Evolutionary conservation across 345 rosid species (phyloP), one percentile per base, ranked within the genome.

Genomic region (Passiflora organensis): DNA sequence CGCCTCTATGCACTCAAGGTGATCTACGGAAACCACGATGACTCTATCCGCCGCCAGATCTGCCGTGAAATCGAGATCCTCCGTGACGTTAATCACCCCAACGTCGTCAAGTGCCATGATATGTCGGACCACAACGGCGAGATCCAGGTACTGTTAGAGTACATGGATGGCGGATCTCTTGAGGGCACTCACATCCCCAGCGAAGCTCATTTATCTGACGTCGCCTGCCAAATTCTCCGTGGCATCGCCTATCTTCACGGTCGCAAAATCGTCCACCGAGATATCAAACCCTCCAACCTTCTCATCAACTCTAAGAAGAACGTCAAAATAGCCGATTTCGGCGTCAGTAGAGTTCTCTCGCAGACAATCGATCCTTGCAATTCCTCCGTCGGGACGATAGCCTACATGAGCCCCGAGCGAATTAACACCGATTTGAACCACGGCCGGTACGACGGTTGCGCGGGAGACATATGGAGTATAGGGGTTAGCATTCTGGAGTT

Each of bases 321-420:
- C 34, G 99, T 93, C 1, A 93, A 93, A 56, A 93, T 93, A 45
- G 96, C 99, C 0, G 99, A 93, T 55, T 93, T 93, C 23, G 99
- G 99, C 18, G 99, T 93, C 41, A 76, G 94, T 48, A 56, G 99
- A 56, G 73, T 89, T 60, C 68, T 93, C 13, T 75, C 83, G 0
- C 99, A 93, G 66, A 89, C 99, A 2, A 93, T 89, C 89, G 99
- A 89, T 72, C 84, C 94, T 0, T 93, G 97, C 51, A 85, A 89
- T 53, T 89, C 97, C 6, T 80, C 97, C 0, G 97, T 93, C 0
- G 97, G 97, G 10, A 93, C 97, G 32, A 86, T 93, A 10, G 99
- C 97, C 0, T 93, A 93, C 54, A 93, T 93, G 99, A 86, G 95
- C 43, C 99, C 99, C 2, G 99, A 93, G 68, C 62, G 96, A 73